Percentiles rank a stretch among this genome's conserved stretches.
Conservation (phyloP, 768 basidiomycete species). For the Mycena floridula region DNA sequence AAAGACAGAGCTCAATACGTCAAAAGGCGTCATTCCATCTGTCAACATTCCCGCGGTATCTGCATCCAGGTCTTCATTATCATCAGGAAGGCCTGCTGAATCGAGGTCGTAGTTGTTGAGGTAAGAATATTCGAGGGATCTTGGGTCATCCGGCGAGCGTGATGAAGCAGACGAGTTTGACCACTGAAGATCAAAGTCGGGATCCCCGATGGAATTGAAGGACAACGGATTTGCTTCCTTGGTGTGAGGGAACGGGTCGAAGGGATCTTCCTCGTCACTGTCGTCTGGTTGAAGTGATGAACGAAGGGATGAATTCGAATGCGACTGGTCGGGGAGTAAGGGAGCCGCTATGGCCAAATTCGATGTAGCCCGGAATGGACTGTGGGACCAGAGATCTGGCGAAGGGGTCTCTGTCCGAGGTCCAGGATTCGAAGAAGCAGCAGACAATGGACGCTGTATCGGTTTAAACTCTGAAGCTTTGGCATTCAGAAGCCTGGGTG, state of each 20-base stretch:
- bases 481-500: conserved; percentile 81
- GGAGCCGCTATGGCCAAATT: conserved; percentile 92
- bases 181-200: conserved; percentile 58
- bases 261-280: conserved; percentile 69
- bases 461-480: conserved; percentile 90
- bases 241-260: conserved; percentile 62
- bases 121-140: conserved; percentile 21
- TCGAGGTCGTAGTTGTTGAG: conserved; percentile 14
- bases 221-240: conserved; percentile 41
- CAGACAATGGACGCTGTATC: conserved; percentile 72
- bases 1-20: conserved; percentile 92
- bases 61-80: conserved; percentile 29
- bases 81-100: conserved; percentile 16
- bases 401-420: conserved; percentile 78
- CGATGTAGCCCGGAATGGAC: conserved; percentile 60
- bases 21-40: conserved; percentile 96
- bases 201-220: conserved; percentile 57
- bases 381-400: conserved; percentile 85
- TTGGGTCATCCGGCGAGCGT: conserved; percentile 45
- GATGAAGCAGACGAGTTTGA: conserved; percentile 45
- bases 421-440: conserved; percentile 57
- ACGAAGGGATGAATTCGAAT: conserved; percentile 55
- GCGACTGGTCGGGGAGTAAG: conserved; percentile 64
- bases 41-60: conserved; percentile 60
- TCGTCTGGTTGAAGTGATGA: conserved; percentile 56